phyloP scores from a whole-genome alignment of 169 alveolate species.

The Hepatocystis sp. region DNA sequence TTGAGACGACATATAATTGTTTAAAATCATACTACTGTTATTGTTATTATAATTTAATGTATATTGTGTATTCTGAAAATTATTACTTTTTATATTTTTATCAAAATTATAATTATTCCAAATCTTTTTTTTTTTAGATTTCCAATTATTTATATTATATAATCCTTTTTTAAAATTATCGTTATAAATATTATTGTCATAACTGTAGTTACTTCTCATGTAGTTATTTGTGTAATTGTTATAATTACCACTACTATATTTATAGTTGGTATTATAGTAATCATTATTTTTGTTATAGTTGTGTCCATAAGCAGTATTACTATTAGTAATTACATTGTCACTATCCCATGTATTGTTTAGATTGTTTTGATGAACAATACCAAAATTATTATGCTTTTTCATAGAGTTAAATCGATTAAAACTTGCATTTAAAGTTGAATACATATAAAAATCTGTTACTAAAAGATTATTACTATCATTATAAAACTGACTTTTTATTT shows the following conservation, averaged over 20 bases:
- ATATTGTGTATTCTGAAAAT: slow-evolving; percentile 8
- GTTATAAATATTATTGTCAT: neutral
- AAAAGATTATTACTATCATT: slow-evolving; percentile 27
- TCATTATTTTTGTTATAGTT: slow-evolving; percentile 2
- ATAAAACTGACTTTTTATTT: slow-evolving; percentile 10
- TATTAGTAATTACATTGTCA: neutral
- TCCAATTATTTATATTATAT: too few species aligned
- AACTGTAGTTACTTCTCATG: neutral
- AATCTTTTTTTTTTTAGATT: neutral
- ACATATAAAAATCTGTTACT: slow-evolving; percentile 58
- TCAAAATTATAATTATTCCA: slow-evolving; percentile 3
- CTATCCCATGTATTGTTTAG: neutral
- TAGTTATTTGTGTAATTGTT: too few species aligned
- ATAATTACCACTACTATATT: slow-evolving; percentile 3
- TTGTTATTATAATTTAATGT: slow-evolving; percentile 16
- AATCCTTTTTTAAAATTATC: too few species aligned
- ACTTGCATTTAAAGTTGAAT: slow-evolving; percentile 51
- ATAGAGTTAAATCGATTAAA: slow-evolving; percentile 10
- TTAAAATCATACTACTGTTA: neutral
- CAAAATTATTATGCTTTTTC: slow-evolving; percentile 7
- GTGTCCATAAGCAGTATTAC: neutral
- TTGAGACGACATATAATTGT: slow-evolving; percentile 8
- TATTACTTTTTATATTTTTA: neutral
- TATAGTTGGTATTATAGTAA: neutral
- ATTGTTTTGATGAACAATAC: slow-evolving; percentile 2